Percentiles rank a stretch among this genome's conserved stretches.
These are phyloP conservation scores for Globisporangium barbulae DNA, from an alignment of 352 stramenopile species.

Conservation along the genomic window DNA sequence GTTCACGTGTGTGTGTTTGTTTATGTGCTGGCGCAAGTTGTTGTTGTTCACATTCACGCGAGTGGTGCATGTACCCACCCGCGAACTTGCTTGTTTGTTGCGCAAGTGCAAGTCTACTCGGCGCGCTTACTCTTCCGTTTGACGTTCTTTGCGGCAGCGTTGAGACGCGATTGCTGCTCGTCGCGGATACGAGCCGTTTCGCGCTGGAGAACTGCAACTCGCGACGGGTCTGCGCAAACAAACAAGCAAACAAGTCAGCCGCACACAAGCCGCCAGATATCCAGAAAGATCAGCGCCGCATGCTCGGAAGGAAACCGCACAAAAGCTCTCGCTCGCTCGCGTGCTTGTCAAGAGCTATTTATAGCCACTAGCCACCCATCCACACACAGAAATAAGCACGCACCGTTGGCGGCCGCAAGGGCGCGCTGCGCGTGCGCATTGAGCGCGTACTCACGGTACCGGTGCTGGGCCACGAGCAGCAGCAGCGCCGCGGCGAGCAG, in stretches of 20 bases:
- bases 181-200: constrained; percentile 57
- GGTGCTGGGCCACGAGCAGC: constrained; percentile 23
- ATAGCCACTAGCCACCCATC: background rate
- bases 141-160: constrained; percentile 17
- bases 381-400: constrained; percentile 5
- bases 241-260: constrained; percentile 5
- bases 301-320: background rate
- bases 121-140: constrained; percentile 8
- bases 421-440: constrained; percentile 27
- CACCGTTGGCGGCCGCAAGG: constrained; percentile 54
- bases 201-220: constrained; percentile 48
- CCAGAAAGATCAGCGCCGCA: background rate
- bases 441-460: constrained; percentile 28
- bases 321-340: no score
- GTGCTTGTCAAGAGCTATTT: background rate
- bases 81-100: background rate
- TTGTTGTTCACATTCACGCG: background rate
- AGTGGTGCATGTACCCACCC: background rate
- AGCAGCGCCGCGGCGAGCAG: constrained; percentile 32
- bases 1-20: background rate
- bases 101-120: background rate
- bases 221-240: constrained; percentile 36
- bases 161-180: constrained; percentile 45
- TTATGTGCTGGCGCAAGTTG: background rate
- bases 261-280: constrained; percentile 1